A percentile compares a stretch with the other conserved stretches of the same genome.
Evolutionary conservation across 495 filamentous ascomycete genomes (phyloP).

Genomic region (Chaetomium fimeti): DNA sequence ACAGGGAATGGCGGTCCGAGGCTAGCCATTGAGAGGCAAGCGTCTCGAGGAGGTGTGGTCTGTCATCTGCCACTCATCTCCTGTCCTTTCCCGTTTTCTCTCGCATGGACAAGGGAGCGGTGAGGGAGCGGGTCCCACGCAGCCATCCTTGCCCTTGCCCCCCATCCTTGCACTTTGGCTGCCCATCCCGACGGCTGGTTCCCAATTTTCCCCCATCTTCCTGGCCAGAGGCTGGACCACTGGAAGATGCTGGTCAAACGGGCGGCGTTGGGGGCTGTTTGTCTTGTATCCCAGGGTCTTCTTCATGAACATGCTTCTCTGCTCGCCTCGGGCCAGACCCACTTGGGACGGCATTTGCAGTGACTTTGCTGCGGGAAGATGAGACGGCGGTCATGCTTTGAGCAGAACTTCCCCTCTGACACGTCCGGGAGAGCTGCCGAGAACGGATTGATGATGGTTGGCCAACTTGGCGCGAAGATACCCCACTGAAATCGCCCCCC

Average conservation of each 20-base stretch:
- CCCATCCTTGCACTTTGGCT: conserved; percentile 4
- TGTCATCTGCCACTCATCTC: conserved; percentile 19
- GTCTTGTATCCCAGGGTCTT: background rate
- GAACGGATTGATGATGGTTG: background rate
- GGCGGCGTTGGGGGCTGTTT: background rate
- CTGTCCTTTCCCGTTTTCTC: conserved; percentile 21
- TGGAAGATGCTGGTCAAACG: conserved; percentile 13
- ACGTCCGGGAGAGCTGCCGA: background rate
- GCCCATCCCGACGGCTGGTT: conserved; percentile 11
- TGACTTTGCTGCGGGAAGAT: conserved; percentile 6
- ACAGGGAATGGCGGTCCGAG: conserved; percentile 46
- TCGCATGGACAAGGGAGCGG: conserved; percentile 37
- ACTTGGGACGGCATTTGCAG: conserved; percentile 22
- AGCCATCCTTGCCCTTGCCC: conserved; percentile 15
- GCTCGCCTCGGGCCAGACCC: background rate
- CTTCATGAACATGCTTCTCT: background rate
- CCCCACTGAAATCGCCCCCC: conserved; percentile 29
- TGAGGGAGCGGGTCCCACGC: conserved; percentile 27
- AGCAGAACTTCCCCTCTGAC: conserved; percentile 12
- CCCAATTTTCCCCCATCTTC: conserved; percentile 11
- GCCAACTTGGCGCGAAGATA: conserved; percentile 7
- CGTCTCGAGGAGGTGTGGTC: conserved; percentile 16
- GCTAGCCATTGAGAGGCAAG: conserved; percentile 42
- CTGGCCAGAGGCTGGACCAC: background rate
- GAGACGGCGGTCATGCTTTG: conserved; percentile 24